Percentiles rank a stretch among this genome's conserved stretches.
Conservation (phyloP, 2,329 filamentous ascomycete genomes). For the Fusarium protoensiforme region DNA sequence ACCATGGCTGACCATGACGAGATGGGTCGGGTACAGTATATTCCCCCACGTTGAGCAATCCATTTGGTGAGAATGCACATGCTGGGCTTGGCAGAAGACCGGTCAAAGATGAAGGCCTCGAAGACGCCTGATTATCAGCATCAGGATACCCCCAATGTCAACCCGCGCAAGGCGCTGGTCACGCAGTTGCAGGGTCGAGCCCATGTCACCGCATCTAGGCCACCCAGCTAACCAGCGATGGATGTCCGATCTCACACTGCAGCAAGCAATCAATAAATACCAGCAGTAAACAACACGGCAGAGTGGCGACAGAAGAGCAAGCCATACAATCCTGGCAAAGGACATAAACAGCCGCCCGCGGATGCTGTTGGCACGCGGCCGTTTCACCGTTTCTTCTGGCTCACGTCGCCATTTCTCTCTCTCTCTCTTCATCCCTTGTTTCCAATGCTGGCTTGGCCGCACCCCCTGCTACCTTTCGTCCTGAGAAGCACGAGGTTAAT, state of each 20-base stretch:
- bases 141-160: not conserved
- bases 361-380: slow-evolving; percentile 12
- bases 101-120: not conserved
- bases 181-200: not conserved
- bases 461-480: not conserved
- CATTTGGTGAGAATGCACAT: not conserved
- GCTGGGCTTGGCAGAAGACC: not conserved
- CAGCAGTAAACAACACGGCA: not conserved
- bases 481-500: slow-evolving; percentile 1
- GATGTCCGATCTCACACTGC: not conserved
- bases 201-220: slow-evolving; percentile 17
- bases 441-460: not conserved
- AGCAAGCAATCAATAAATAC: not conserved
- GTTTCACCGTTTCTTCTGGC: slow-evolving; percentile 20
- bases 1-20: slow-evolving; percentile 12
- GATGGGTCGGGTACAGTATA: not conserved
- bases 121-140: not conserved
- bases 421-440: slow-evolving; percentile 13
- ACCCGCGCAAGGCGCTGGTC: not conserved
- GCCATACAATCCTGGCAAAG: not conserved
- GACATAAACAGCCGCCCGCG: not conserved
- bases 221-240: not conserved
- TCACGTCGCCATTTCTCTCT: not conserved
- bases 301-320: not conserved
- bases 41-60: slow-evolving; percentile 1